Evolutionary conservation across 257 asterid species (phyloP), one percentile per base, ranked within the genome.

Genomic region (Marsdenia floribunda): DNA sequence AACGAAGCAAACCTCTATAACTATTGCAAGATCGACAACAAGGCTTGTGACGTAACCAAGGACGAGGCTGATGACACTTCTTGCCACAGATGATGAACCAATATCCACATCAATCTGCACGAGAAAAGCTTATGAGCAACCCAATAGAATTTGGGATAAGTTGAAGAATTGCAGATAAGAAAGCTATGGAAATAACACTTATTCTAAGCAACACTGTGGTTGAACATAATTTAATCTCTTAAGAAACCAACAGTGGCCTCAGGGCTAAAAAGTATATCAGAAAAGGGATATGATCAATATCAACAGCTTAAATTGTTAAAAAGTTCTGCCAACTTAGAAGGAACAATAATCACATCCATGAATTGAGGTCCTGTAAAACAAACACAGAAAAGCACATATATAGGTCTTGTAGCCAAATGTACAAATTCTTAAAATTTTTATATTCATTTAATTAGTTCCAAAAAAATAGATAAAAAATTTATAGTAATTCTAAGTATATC

Each of bases 61-160:
- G 68, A 95, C 99, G 21, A 95, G 97, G 53, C 98, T 82, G 18
- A 92, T 86, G 68, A 95, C 97, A 24, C 98, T 86, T 85, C 93
- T 90, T 76, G 99, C 99, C 64, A 95, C 99, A 29, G 99, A 92
- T 50, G 99, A 95, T 38, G 99, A 95, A 71, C 99, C 99, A 75
- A 95, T 92, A 86, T 92, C 99, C 75, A 95, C 92, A 76, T 92
- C 99, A 79, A 95, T 90, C 99, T 95, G 97, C 84, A 77, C n/a
- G 46, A 49, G 42, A 75, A 77, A 22, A 60, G 35, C 70, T 73
- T 10, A 33, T 71, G 6, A 54, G 69, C 44, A 33, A 35, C 13
- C 69, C 7, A 37, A 64, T 35, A 64, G 5, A 61, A 61, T 26
- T 29, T 29, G 42, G 68, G 15, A 61, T 13, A 29, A 29, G 68